Base-by-base conservation (phyloP, 1,284 basidiomycete genomes). In the Pterula multifida region DNA sequence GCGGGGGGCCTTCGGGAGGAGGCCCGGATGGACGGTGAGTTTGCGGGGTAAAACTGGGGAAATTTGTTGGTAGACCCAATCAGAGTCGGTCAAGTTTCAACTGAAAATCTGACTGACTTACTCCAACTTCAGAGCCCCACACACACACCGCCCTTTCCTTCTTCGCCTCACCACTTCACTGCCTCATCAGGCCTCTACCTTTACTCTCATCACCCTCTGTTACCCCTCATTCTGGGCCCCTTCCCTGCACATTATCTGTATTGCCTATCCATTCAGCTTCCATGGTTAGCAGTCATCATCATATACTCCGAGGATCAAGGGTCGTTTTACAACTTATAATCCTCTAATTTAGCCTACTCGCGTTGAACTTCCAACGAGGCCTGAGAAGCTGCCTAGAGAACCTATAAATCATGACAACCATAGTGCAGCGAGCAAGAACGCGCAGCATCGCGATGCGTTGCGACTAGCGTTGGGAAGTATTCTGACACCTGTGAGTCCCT, bases 401-500 rank as follows among this genome's bases (percentile, higher is more conserved):
- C 39, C 39, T 17, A 17, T 42, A 17, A 17, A 9, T 17, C n/a
- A n/a, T 22, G 19, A 11, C 9, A n/a, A 19, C 39, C 9, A 42
- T 9, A 42, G 19, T 17, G 21, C 9, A n/a, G 13, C 9, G 6
- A 22, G 19, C 19, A 42, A 17, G n/a, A 42, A 22, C 39, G 39
- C n/a, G 19, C 47, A 68, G 26, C 70, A 71, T 55, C 68, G 64
- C 44, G 70, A 74, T 49, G 70, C 72, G 0, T 58, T 75, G 42
- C 65, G 70, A 25, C 64, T 73, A 9, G 72, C 68, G 1, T 57
- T 76, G 47, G 73, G 73, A 26, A 76, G 71, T 55, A 74, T 76
- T 17, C 57, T 76, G 13, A 62, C 68, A 35, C 72, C 73, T 55
- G 73, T 74, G 56, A 60, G 71, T 65, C 48, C 23, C 50, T 13